Evolutionary conservation across 192 early-diverging fungal genomes (phyloP).

Genomic region (Podila epigama): DNA sequence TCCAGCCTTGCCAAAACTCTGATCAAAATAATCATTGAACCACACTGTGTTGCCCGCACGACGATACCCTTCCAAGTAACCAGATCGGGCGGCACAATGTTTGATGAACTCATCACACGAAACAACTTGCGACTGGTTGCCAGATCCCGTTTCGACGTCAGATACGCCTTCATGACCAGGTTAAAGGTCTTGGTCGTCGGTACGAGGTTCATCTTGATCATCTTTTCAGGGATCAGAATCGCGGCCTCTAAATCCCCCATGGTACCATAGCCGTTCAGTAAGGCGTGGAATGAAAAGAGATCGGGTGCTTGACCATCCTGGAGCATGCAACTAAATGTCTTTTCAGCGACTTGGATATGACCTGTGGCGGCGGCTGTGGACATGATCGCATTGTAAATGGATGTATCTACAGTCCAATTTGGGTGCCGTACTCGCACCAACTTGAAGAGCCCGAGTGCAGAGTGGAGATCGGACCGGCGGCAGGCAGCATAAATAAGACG

Average conservation of each 20-base stretch:
- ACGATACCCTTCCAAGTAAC: slow-evolving; percentile 43
- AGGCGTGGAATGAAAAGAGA: slow-evolving; percentile 29
- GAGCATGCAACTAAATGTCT: slow-evolving; percentile 19
- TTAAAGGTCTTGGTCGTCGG: slow-evolving; percentile 50
- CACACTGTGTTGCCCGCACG: slow-evolving; percentile 24
- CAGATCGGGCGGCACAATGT: slow-evolving; percentile 20
- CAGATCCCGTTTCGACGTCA: slow-evolving; percentile 10
- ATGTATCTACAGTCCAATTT: slow-evolving; percentile 10
- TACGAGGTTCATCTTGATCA: slow-evolving; percentile 38
- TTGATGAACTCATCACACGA: slow-evolving; percentile 20
- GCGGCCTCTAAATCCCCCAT: slow-evolving; percentile 28
- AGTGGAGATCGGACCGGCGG: slow-evolving; percentile 29
- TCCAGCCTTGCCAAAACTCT: slow-evolving; percentile 9
- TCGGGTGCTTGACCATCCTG: slow-evolving; percentile 32
- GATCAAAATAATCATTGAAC: slow-evolving; percentile 46
- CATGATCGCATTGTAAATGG: slow-evolving; percentile 40
- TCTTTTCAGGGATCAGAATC: slow-evolving; percentile 24
- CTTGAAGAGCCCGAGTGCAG: slow-evolving; percentile 24
- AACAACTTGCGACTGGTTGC: slow-evolving; percentile 27
- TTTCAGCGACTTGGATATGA: slow-evolving; percentile 21
- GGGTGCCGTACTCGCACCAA: slow-evolving; percentile 8
- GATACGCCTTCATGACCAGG: slow-evolving; percentile 41
- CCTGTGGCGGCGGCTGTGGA: slow-evolving; percentile 29
- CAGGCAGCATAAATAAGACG: slow-evolving; percentile 43
- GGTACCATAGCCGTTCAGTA: slow-evolving; percentile 40